Evolutionary conservation across 2,329 filamentous ascomycete genomes (phyloP), one percentile per base, ranked within the genome.

Genomic region (Colletotrichum coccodes): DNA sequence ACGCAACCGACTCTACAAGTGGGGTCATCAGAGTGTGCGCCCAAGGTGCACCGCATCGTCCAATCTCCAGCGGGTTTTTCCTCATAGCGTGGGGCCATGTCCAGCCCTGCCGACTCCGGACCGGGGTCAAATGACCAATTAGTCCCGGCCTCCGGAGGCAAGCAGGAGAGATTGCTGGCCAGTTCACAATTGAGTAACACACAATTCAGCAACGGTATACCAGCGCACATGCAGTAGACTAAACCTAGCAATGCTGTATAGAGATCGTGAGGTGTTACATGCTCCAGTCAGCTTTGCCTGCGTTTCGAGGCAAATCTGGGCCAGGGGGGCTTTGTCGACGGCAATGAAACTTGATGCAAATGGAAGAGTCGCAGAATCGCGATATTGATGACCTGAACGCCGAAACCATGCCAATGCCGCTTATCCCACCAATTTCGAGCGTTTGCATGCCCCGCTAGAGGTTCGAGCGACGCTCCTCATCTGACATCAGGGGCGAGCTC

Each of bases 401-500:
- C 54, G 26, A 47, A 46, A 34, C 50, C 56, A 58, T 59, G 32
- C 54, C 23, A 62, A 57, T 59, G 28, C 52, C 57, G 16, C 50
- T 47, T 40, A 44, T 21, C 28, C 42, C 38, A 32, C n/a, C 21
- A 23, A 38, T 26, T 54, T 30, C 44, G 14, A 23, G n/a, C 44
- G 18, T 60, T 11, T 26, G 18, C 18, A 11, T 23, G n/a, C 40
- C 14, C n/a, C 9, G 8, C 30, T 16, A 36, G 36, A 42, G 21
- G 16, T 8, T 18, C 30, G 36, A 21, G 16, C 5, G 36, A 16
- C 11, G 9, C 46, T 23, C 12, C n/a, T 71, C 49, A 70, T 46
- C 58, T 68, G 18, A 72, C 68, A 6, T 72, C 69, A 6, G 68
- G 34, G 4, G 64, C 68, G 12, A 72, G 42, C 44, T 72, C 70